These are phyloP conservation scores for Alternaria longipes DNA, from an alignment of 2,329 filamentous ascomycete species.

Conservation along the genomic window DNA sequence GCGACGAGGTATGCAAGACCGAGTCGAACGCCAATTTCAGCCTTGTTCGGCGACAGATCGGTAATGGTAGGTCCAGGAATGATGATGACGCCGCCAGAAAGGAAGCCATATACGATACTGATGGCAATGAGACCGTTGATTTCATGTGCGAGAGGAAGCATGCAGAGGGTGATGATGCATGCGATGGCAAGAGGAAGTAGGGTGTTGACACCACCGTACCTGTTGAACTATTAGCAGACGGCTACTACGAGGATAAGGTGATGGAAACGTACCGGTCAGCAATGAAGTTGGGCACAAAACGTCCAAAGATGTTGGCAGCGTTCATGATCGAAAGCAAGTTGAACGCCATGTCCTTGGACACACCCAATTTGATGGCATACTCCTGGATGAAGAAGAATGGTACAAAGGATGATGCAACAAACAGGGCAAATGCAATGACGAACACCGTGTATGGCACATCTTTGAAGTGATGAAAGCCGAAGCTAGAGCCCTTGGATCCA, in stretches of 20 bases:
- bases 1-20: constrained; percentile 62
- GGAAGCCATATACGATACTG: constrained; percentile 52
- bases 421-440: constrained; percentile 26
- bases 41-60: constrained; percentile 46
- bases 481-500: constrained; percentile 22
- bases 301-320: constrained; percentile 58
- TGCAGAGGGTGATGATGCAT: constrained; percentile 44
- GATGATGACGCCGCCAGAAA: constrained; percentile 54
- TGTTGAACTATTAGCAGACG: not conserved
- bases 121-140: constrained; percentile 46
- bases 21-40: constrained; percentile 57
- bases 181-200: constrained; percentile 45
- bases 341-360: constrained; percentile 60
- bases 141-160: constrained; percentile 42
- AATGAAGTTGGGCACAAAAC: constrained; percentile 54
- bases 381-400: constrained; percentile 36
- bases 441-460: constrained; percentile 30
- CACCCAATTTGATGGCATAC: constrained; percentile 29
- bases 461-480: constrained; percentile 26
- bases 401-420: constrained; percentile 24
- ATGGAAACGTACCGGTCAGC: constrained; percentile 44
- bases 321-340: constrained; percentile 74
- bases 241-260: not conserved
- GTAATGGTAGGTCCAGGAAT: constrained; percentile 54
- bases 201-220: constrained; percentile 48